Conservation (phyloP, 805 yeast species). For the Wickerhamiella allomyrinae region DNA sequence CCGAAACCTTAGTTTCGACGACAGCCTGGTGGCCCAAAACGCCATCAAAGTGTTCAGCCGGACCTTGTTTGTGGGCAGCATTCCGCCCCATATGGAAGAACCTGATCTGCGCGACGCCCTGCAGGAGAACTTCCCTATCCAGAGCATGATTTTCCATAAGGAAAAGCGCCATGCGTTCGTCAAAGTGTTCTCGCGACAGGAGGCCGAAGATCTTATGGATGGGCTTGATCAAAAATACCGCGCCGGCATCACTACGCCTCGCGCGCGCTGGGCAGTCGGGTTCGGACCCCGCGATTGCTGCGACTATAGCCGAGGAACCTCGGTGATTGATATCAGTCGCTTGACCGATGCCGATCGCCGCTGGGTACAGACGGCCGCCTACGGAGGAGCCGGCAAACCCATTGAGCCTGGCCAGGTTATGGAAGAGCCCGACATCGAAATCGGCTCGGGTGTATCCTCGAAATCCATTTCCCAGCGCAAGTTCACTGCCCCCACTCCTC, state of each 20-base stretch:
- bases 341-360: conserved; percentile 86
- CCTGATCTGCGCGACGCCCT: conserved; percentile 51
- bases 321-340: conserved; percentile 73
- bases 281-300: conserved; percentile 98
- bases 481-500: background rate
- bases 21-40: conserved; percentile 51
- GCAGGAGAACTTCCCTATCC: conserved; percentile 82
- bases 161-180: conserved; percentile 94
- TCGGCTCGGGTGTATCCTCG: conserved; percentile 86
- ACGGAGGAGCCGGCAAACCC: conserved; percentile 97
- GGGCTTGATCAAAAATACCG: conserved; percentile 47
- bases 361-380: conserved; percentile 82
- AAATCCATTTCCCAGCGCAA: conserved; percentile 43
- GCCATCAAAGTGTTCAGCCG: conserved; percentile 73
- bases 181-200: conserved; percentile 79
- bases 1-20: conserved; percentile 58
- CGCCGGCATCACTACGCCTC: conserved; percentile 46
- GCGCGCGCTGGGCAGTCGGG: conserved; percentile 98
- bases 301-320: conserved; percentile 80
- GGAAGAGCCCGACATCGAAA: conserved; percentile 96
- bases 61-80: conserved; percentile 89
- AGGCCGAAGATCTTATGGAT: conserved; percentile 71
- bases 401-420: conserved; percentile 64
- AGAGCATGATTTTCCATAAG: conserved; percentile 71
- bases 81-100: conserved; percentile 72